phyloP scores from a whole-genome alignment of 1,284 basidiomycete genomes.

The Ustilago loliicola region DNA sequence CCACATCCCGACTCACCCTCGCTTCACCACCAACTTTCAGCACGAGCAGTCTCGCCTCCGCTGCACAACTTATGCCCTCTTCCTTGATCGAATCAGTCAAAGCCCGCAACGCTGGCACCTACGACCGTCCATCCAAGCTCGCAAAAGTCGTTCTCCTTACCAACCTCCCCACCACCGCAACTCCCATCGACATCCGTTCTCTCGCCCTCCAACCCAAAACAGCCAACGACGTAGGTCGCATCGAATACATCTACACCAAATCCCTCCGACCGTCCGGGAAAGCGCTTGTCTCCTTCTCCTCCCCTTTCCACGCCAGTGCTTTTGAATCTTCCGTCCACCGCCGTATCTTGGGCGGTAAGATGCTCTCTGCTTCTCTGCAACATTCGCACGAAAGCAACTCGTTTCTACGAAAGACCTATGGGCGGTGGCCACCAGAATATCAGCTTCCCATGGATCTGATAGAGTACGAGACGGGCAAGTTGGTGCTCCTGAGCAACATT shows the following conservation, averaged over 20 bases:
- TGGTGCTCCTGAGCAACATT: conserved; percentile 52
- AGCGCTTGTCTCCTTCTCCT: conserved; percentile 37
- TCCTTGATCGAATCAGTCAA: not conserved
- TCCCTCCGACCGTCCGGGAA: conserved; percentile 24
- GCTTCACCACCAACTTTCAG: not conserved
- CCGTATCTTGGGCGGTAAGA: conserved; percentile 33
- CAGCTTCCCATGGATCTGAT: conserved; percentile 46
- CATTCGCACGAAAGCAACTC: not conserved
- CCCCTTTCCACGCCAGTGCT: conserved; percentile 7
- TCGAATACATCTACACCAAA: conserved; percentile 42
- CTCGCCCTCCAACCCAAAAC: conserved; percentile 22
- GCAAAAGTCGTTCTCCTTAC: conserved; percentile 28
- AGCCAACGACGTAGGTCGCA: conserved; percentile 28
- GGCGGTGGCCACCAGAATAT: conserved; percentile 15
- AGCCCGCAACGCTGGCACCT: not conserved
- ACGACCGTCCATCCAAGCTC: not conserved
- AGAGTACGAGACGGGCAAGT: conserved; percentile 45
- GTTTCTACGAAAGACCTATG: conserved; percentile 17
- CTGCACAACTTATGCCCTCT: not conserved
- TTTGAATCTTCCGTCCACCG: conserved; percentile 26
- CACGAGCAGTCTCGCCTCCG: not conserved
- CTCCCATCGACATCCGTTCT: conserved; percentile 36
- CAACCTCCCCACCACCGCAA: conserved; percentile 35
- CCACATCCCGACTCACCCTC: not conserved
- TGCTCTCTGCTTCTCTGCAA: conserved; percentile 21